Evolutionary conservation across 1,139 yeast genomes (phyloP), one percentile per base, ranked within the genome.

Genomic region (Candida frijolesensis): DNA sequence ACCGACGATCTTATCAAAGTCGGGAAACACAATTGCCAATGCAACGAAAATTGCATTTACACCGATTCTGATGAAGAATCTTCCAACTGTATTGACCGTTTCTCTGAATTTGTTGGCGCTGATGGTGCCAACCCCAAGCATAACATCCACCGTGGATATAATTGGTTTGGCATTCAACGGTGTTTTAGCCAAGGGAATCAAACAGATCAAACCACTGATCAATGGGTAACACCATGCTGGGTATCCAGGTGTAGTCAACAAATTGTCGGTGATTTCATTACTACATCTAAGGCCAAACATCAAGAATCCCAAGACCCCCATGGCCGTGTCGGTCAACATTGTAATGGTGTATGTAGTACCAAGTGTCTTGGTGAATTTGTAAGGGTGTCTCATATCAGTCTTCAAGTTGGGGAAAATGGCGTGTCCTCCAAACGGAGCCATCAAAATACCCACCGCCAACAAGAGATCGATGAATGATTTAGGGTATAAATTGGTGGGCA

Each of bases 131-230:
- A 65, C 60, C 1, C 63, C 60, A 11, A 72, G 60, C 22, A 75
- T 49, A 2, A 67, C 62, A 54, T 75, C 80, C 51, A 76, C 64
- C 0, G 95, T 86, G 5, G 94, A 80, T 18, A 89, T 82, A 41
- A 92, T 86, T 1, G 98, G 98, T 59, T 94, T 83, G 8, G 95
- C 91, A 60, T 86, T 88, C 46, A 92, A 74, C 0, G 98, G 97
- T 1, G 94, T 83, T 63, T 92, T 92, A 1, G 97, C 91, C 42
- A 91, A 67, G 1, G 98, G 97, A 27, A 92, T 83, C 39, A 91
- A 61, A 38, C 96, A 89, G 73, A 91, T 87, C 45, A 89, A 71
- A 0, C 79, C 78, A 48, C 94, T 87, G 48, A 92, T 78, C 35
- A 84, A 60, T 2, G 83, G 81, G 51, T 84, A 82, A 9, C 87